A percentile compares a stretch with the other conserved stretches of the same genome.
These are phyloP conservation scores for Capniomyces stellatus DNA, from an alignment of 371 early-diverging fungal species.

Conservation along the genomic window DNA sequence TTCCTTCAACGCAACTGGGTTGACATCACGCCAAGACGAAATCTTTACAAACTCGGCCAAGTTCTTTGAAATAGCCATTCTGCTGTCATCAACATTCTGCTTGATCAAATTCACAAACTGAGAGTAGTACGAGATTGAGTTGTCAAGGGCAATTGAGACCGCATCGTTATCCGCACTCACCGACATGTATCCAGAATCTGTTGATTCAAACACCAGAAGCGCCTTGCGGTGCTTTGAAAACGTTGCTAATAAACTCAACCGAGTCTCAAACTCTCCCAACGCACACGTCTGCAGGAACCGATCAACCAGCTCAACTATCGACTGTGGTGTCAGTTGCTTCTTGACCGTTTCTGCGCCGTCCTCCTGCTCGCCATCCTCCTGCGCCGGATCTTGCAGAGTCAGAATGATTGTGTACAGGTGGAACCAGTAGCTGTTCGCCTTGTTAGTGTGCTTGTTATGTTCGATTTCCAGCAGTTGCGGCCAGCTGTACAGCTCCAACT, in stretches of 20 bases:
- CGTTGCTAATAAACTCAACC: constrained; percentile 53
- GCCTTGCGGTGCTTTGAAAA: constrained; percentile 45
- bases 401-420: constrained; percentile 43
- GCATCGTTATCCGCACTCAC: background rate
- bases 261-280: constrained; percentile 61
- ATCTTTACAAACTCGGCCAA: constrained; percentile 84
- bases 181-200: background rate
- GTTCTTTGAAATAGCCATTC: constrained; percentile 70
- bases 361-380: background rate
- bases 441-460: constrained; percentile 41
- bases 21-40: constrained; percentile 93
- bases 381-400: too few relatives aligned
- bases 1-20: constrained; percentile 77
- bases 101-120: constrained; percentile 47
- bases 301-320: constrained; percentile 27
- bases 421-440: constrained; percentile 73
- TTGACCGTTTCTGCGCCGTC: constrained; percentile 4
- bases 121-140: constrained; percentile 43
- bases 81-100: constrained; percentile 30
- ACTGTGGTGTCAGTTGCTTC: too few relatives aligned
- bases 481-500: constrained; percentile 83
- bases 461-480: constrained; percentile 64
- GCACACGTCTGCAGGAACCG: constrained; percentile 64
- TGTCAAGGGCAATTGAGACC: constrained; percentile 8
- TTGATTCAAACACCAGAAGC: background rate